Conservation (phyloP, 2,329 filamentous ascomycete genomes). For the Ophiognomonia clavigignenti-juglandacearum region DNA sequence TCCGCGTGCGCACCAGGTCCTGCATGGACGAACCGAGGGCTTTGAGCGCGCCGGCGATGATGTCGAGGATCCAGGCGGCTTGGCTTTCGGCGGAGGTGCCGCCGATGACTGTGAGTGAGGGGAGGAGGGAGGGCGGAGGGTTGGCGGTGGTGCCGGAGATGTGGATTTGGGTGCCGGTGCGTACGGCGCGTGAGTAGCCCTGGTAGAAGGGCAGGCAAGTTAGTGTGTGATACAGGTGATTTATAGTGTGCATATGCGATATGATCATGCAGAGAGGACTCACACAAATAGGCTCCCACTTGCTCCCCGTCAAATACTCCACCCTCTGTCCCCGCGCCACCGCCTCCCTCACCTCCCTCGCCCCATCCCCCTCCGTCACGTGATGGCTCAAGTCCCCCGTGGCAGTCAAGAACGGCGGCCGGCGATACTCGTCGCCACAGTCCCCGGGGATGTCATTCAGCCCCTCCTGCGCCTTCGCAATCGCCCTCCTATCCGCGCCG, state of each 20-base stretch:
- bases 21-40: slow-evolving; percentile 22
- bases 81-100: slow-evolving; percentile 22
- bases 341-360: slow-evolving; percentile 15
- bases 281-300: slow-evolving; percentile 27
- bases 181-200: slow-evolving; percentile 27
- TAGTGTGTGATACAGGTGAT: too few species aligned
- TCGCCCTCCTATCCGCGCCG: slow-evolving; percentile 27
- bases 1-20: slow-evolving; percentile 24
- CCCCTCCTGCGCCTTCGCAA: slow-evolving; percentile 26
- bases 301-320: slow-evolving; percentile 25
- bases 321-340: slow-evolving; percentile 20
- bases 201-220: not conserved
- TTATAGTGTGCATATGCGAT: not conserved
- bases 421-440: slow-evolving; percentile 28
- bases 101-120: slow-evolving; percentile 15
- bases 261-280: too few species aligned
- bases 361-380: slow-evolving; percentile 12
- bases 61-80: slow-evolving; percentile 24
- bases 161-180: slow-evolving; percentile 21
- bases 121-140: slow-evolving; percentile 14
- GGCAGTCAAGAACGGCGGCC: slow-evolving; percentile 27
- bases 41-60: slow-evolving; percentile 22
- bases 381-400: slow-evolving; percentile 28
- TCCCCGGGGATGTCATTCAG: slow-evolving; percentile 26
- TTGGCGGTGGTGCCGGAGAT: slow-evolving; percentile 30